Evolutionary conservation across 2,329 filamentous ascomycete genomes (phyloP).

Genomic region (Colletotrichum lini): DNA sequence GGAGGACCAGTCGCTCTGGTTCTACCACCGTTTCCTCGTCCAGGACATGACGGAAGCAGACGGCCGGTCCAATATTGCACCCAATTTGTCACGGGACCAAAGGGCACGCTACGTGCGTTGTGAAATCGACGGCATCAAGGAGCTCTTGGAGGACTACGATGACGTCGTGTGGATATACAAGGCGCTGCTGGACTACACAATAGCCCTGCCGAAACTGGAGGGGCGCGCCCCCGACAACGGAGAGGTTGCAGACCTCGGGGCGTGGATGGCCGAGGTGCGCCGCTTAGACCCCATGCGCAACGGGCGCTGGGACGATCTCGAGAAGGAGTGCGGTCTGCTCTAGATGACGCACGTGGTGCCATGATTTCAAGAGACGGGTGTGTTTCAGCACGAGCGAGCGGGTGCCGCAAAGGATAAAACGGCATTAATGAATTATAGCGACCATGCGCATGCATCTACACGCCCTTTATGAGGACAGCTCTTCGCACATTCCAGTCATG

Average conservation of each 20-base stretch:
- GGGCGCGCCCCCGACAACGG: slow-evolving; percentile 55
- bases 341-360: neutral
- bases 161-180: slow-evolving; percentile 89
- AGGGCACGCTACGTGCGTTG: slow-evolving; percentile 75
- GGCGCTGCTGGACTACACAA: slow-evolving; percentile 82
- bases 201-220: slow-evolving; percentile 70
- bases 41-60: slow-evolving; percentile 71
- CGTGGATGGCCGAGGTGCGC: slow-evolving; percentile 76
- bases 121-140: slow-evolving; percentile 82
- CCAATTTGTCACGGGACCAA: slow-evolving; percentile 72
- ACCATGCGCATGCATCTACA: slow-evolving; percentile 15
- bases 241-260: slow-evolving; percentile 62
- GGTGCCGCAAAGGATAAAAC: neutral
- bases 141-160: slow-evolving; percentile 72
- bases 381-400: neutral
- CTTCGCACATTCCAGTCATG: slow-evolving; percentile 32
- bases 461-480: neutral
- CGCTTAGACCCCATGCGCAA: slow-evolving; percentile 80
- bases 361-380: neutral
- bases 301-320: slow-evolving; percentile 83
- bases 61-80: slow-evolving; percentile 72
- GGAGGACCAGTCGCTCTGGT: slow-evolving; percentile 96
- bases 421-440: slow-evolving; percentile 29
- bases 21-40: slow-evolving; percentile 93
- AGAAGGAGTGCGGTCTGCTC: slow-evolving; percentile 47